These are phyloP conservation scores for Ogataea glucozyma DNA, from an alignment of 805 yeast genomes.

Conservation along the genomic window DNA sequence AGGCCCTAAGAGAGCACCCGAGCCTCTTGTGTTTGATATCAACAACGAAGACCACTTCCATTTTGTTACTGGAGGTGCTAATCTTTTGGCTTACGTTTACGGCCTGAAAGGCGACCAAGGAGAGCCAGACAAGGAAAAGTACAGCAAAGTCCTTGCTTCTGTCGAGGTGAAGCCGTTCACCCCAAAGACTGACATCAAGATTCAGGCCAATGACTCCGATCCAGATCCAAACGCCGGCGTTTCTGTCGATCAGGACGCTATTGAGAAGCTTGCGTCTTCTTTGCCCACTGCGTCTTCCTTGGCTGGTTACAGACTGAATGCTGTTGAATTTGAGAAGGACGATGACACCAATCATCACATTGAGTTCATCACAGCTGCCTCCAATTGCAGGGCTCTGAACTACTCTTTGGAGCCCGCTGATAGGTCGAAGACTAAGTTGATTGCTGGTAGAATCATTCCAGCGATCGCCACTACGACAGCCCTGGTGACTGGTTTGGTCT, in stretches of 20 bases:
- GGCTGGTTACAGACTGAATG: slow-evolving; percentile 81
- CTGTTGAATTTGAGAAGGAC: slow-evolving; percentile 97
- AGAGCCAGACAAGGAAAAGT: slow-evolving; percentile 48
- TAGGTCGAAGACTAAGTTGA: slow-evolving; percentile 86
- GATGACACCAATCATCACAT: slow-evolving; percentile 97
- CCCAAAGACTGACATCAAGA: slow-evolving; percentile 74
- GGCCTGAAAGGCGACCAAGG: slow-evolving; percentile 79
- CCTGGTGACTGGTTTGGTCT: slow-evolving; percentile 90
- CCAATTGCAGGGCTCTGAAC: slow-evolving; percentile 92
- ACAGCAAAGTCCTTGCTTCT: slow-evolving; percentile 52
- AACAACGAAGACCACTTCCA: slow-evolving; percentile 75
- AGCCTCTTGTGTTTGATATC: slow-evolving; percentile 76
- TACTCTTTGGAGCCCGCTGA: slow-evolving; percentile 89
- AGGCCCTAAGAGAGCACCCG: slow-evolving; percentile 96
- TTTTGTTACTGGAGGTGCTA: slow-evolving; percentile 87
- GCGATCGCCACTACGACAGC: slow-evolving; percentile 99
- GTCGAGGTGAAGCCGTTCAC: slow-evolving; percentile 61
- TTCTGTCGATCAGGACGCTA: slow-evolving; percentile 58
- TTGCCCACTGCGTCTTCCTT: slow-evolving; percentile 87
- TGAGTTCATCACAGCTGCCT: slow-evolving; percentile 93
- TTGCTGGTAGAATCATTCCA: slow-evolving; percentile 98
- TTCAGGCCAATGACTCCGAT: slow-evolving; percentile 84
- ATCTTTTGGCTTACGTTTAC: slow-evolving; percentile 84
- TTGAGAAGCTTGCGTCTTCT: slow-evolving; percentile 67
- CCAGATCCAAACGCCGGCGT: slow-evolving; percentile 75